Evolutionary conservation across 768 basidiomycete genomes (phyloP).

Genomic region (Neoboletus subvelutipes): DNA sequence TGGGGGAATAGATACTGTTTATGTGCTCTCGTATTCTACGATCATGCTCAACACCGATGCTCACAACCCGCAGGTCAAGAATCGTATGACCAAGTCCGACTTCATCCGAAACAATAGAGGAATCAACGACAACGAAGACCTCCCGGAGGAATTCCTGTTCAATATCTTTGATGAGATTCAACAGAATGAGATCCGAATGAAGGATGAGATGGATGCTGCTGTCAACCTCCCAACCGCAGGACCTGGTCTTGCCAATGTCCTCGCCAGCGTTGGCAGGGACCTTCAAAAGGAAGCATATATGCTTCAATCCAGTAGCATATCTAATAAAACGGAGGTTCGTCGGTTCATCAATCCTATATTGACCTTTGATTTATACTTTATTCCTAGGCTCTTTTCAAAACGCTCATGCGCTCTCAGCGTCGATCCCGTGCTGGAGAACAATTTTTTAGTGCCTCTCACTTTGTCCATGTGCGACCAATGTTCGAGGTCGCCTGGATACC

Average conservation of each 20-base stretch:
- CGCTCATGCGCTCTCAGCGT: constrained; percentile 90
- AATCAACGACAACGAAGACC: constrained; percentile 87
- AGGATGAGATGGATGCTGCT: constrained; percentile 84
- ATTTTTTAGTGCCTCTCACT: constrained; percentile 95
- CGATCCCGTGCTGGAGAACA: constrained; percentile 78
- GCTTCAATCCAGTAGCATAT: constrained; percentile 93
- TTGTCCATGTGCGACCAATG: constrained; percentile 97
- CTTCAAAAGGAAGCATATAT: constrained; percentile 95
- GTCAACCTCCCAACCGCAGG: constrained; percentile 41
- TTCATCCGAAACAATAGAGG: constrained; percentile 96
- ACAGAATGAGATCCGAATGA: constrained; percentile 95
- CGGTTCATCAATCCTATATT: background rate
- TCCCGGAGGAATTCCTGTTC: constrained; percentile 81
- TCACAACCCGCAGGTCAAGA: constrained; percentile 92
- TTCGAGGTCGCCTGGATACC: constrained; percentile 99
- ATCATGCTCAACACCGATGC: constrained; percentile 98
- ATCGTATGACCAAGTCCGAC: constrained; percentile 88
- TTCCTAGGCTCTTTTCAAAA: constrained; percentile 80
- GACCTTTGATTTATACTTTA: background rate
- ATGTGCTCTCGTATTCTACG: constrained; percentile 91
- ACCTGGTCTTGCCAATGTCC: constrained; percentile 75
- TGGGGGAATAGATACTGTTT: constrained; percentile 70
- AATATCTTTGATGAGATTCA: constrained; percentile 89
- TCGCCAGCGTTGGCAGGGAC: constrained; percentile 91
- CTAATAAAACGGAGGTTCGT: constrained; percentile 89